Conservation (phyloP, 2,329 filamentous ascomycete species). For the Pseudopithomyces chartarum region DNA sequence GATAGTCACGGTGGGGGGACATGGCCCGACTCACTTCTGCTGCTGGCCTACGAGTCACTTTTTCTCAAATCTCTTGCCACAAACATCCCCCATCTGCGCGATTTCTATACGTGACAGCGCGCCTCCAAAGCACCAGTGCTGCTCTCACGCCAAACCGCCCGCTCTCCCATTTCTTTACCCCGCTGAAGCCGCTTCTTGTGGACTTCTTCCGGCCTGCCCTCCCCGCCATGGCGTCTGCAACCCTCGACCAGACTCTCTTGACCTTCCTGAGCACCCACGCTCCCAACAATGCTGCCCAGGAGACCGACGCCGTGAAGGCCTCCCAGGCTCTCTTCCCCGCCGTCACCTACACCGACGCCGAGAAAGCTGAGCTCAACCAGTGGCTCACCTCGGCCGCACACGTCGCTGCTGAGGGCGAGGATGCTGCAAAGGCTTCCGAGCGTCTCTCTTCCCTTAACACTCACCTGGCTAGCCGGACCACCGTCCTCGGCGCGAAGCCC, state of each 20-base stretch:
- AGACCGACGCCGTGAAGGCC: conserved; percentile 48
- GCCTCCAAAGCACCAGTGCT: conserved; percentile 11
- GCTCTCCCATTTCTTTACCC: conserved; percentile 37
- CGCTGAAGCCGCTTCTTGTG: conserved; percentile 32
- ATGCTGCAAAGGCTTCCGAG: conserved; percentile 61
- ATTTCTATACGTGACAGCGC: not conserved
- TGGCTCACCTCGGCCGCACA: conserved; percentile 81
- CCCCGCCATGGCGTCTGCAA: conserved; percentile 41
- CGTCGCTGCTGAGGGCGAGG: conserved; percentile 64
- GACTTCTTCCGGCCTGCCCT: conserved; percentile 36
- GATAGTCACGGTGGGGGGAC: conserved; percentile 35
- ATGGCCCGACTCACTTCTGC: conserved; percentile 28
- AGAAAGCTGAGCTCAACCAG: conserved; percentile 86
- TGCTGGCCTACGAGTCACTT: conserved; percentile 26
- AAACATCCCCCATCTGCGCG: conserved; percentile 12
- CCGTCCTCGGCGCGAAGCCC: conserved; percentile 85
- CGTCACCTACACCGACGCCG: conserved; percentile 74
- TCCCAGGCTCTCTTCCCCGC: conserved; percentile 69
- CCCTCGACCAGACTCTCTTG: conserved; percentile 41
- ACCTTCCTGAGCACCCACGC: conserved; percentile 44
- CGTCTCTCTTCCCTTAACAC: conserved; percentile 81
- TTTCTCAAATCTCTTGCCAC: conserved; percentile 20
- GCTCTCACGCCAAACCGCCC: conserved; percentile 19
- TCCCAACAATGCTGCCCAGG: conserved; percentile 42
- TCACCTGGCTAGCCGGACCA: conserved; percentile 86